Conservation (phyloP, 768 basidiomycete genomes). For the Boletus bicolor region DNA sequence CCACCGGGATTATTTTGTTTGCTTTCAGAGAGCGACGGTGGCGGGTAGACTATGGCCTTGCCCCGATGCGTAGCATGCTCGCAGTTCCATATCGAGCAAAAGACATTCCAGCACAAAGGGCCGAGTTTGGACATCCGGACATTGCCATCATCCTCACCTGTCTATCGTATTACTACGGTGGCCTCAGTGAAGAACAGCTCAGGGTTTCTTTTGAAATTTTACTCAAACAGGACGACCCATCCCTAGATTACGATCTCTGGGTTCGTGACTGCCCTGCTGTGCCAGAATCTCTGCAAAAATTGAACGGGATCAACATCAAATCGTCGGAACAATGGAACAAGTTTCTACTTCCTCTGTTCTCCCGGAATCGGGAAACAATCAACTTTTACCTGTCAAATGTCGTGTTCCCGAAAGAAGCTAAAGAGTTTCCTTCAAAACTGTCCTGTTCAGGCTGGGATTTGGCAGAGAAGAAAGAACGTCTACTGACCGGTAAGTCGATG, state of each 20-base stretch:
- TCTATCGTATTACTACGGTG: conserved; percentile 37
- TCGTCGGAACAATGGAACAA: conserved; percentile 33
- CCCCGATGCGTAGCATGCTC: conserved; percentile 31
- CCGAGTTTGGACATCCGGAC: conserved; percentile 41
- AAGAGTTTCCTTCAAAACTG: conserved; percentile 35
- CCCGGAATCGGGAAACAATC: conserved; percentile 35
- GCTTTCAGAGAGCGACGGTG: conserved; percentile 35
- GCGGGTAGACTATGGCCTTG: conserved; percentile 39
- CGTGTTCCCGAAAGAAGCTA: conserved; percentile 38
- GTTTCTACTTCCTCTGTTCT: conserved; percentile 31
- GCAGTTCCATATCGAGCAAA: conserved; percentile 40
- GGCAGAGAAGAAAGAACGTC: conserved; percentile 10
- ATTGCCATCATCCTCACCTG: conserved; percentile 35
- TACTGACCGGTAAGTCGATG: conserved; percentile 14
- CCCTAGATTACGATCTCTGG: conserved; percentile 33
- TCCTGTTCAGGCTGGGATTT: conserved; percentile 38
- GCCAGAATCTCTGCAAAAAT: conserved; percentile 15
- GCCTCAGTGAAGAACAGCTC: conserved; percentile 32
- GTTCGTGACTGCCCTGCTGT: conserved; percentile 16
- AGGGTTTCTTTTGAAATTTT: conserved; percentile 28
- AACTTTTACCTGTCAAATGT: conserved; percentile 34
- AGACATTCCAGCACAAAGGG: conserved; percentile 35
- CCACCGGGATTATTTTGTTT: conserved; percentile 30
- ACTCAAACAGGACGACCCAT: conserved; percentile 30
- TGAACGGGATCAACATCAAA: conserved; percentile 40